These are phyloP conservation scores for Gynostemma pentaphyllum DNA, from an alignment of 306 rosid genomes.

Conservation along the genomic window DNA sequence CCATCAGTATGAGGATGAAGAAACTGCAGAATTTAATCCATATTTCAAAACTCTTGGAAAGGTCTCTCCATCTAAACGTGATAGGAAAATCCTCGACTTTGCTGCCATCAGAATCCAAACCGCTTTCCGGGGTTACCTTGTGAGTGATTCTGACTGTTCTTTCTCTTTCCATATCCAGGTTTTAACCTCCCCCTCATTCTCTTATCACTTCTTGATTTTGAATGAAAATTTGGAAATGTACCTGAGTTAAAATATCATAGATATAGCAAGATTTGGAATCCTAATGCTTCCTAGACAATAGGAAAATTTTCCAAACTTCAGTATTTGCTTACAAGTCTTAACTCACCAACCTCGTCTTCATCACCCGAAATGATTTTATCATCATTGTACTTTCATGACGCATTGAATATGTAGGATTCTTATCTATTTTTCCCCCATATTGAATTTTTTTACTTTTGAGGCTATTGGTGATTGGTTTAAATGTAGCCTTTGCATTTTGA, in stretches of 20 bases:
- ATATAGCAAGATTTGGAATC: neutral
- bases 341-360: neutral
- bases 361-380: too few relatives aligned
- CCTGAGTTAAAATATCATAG: neutral
- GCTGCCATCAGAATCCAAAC: constrained; percentile 70
- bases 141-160: constrained; percentile 32
- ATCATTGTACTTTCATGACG: too few relatives aligned
- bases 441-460: too few relatives aligned
- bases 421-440: too few relatives aligned
- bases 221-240: constrained; percentile 1
- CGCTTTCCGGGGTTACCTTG: constrained; percentile 73
- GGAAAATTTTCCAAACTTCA: neutral
- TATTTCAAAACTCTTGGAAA: constrained; percentile 12
- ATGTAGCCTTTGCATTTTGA: too few relatives aligned
- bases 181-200: too few relatives aligned
- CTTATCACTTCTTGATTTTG: neutral
- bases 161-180: neutral
- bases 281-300: neutral
- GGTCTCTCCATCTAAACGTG: constrained; percentile 21
- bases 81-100: constrained; percentile 27
- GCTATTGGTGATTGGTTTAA: too few relatives aligned
- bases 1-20: constrained; percentile 7
- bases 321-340: neutral
- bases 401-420: too few relatives aligned
- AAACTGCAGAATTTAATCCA: constrained; percentile 13